Percentiles rank a stretch among this genome's conserved stretches.
phyloP scores from a whole-genome alignment of 2,329 filamentous ascomycete genomes.

The Aspergillus novofumigatus region DNA sequence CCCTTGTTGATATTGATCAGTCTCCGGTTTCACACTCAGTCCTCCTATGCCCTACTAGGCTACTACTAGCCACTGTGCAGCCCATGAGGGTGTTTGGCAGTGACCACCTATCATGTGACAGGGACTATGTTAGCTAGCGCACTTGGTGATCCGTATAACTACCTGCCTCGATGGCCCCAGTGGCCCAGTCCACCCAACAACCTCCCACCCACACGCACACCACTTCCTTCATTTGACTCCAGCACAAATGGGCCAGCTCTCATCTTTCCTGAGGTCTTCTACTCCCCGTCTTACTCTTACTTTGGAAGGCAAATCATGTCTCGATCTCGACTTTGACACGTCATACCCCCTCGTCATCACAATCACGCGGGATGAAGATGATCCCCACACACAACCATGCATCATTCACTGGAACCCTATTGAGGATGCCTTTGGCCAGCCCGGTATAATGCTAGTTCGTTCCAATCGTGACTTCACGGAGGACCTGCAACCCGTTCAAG shows the following conservation, averaged over 20 bases:
- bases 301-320: neutral
- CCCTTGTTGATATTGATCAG: too few species aligned
- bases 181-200: neutral
- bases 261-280: neutral
- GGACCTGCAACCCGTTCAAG: neutral
- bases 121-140: neutral
- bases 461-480: neutral
- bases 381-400: conserved; percentile 1
- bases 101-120: too few species aligned
- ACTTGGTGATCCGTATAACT: neutral
- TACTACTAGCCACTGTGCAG: too few species aligned
- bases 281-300: neutral
- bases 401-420: conserved; percentile 4
- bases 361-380: conserved; percentile 3
- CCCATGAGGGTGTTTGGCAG: too few species aligned
- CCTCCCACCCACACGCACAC: neutral
- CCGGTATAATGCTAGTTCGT: neutral
- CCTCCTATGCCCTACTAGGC: too few species aligned
- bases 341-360: neutral
- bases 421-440: neutral
- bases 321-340: neutral
- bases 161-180: neutral
- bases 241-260: neutral
- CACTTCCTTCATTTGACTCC: neutral
- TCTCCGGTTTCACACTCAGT: too few species aligned